phyloP scores from a whole-genome alignment of 768 basidiomycete species.

The Rossbeevera mucosa region DNA sequence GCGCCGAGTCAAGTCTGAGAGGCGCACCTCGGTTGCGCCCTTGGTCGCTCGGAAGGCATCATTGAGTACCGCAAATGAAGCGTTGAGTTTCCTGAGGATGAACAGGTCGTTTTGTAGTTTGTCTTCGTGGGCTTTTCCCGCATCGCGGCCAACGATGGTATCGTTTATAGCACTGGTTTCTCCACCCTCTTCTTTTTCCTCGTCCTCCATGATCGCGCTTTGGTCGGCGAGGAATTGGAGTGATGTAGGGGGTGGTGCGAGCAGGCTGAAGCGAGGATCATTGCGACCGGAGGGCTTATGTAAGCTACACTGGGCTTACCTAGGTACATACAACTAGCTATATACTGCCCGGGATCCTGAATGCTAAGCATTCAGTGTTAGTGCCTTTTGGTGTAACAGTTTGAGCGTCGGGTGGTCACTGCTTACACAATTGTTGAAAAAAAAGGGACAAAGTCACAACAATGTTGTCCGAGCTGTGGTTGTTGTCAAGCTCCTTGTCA shows the following conservation, averaged over 20 bases:
- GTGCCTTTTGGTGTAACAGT: too few species aligned
- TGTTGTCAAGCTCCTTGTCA: conserved; percentile 27
- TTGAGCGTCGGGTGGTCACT: too few species aligned
- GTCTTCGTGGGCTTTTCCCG: conserved; percentile 53
- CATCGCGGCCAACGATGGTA: conserved; percentile 24
- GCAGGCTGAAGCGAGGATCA: conserved; percentile 31
- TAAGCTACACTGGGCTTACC: too few species aligned
- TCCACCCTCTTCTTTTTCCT: conserved; percentile 17
- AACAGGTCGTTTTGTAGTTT: conserved; percentile 71
- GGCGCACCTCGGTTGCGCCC: conserved; percentile 64
- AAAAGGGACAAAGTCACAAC: too few species aligned
- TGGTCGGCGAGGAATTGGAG: conserved; percentile 20
- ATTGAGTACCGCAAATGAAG: conserved; percentile 62
- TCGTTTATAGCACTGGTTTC: conserved; percentile 12
- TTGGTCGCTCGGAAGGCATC: conserved; percentile 61
- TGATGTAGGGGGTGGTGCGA: conserved; percentile 25
- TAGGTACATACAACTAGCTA: too few species aligned
- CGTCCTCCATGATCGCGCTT: conserved; percentile 23
- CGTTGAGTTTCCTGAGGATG: conserved; percentile 67
- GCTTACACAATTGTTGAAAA: too few species aligned
- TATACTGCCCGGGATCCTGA: too few species aligned
- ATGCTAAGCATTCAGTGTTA: too few species aligned
- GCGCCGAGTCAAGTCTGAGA: not conserved
- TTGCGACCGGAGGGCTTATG: conserved; percentile 24
- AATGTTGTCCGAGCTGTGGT: conserved; percentile 32